phyloP scores from a whole-genome alignment of 2,329 filamentous ascomycete genomes.

The Botrytis aclada region DNA sequence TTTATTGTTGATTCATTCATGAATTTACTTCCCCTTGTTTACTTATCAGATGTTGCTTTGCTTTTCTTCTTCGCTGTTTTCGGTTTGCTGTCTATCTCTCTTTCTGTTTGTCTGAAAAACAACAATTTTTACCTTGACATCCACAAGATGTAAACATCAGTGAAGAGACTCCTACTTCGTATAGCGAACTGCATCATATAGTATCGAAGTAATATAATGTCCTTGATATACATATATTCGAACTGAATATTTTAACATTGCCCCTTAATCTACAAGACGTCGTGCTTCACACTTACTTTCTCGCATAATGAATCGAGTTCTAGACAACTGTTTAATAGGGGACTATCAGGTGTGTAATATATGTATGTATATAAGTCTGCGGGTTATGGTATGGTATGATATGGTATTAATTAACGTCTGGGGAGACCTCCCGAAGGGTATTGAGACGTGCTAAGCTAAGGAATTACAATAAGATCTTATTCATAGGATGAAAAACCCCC shows the following conservation, averaged over 20 bases:
- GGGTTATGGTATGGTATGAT: too few relatives aligned
- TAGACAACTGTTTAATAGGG: not conserved
- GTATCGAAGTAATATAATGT: not conserved
- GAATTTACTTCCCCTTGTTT: too few relatives aligned
- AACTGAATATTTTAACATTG: not conserved
- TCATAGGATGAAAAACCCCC: too few relatives aligned
- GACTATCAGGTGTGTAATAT: not conserved
- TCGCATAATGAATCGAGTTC: too few relatives aligned
- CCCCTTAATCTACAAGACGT: too few relatives aligned
- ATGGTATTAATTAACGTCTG: too few relatives aligned
- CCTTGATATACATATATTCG: not conserved
- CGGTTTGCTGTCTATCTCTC: not conserved
- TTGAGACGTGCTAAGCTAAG: too few relatives aligned
- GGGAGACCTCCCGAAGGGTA: too few relatives aligned
- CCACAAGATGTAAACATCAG: not conserved
- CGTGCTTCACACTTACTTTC: not conserved
- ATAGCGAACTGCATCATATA: fast-evolving
- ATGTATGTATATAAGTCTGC: not conserved
- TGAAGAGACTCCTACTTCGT: not conserved
- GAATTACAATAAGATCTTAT: too few relatives aligned
- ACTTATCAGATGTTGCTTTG: too few relatives aligned
- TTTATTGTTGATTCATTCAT: not conserved
- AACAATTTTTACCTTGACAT: too few relatives aligned
- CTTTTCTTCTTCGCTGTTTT: too few relatives aligned
- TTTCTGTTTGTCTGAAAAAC: not conserved